Conservation (phyloP, 306 rosid genomes). For the Urtica urens region DNA sequence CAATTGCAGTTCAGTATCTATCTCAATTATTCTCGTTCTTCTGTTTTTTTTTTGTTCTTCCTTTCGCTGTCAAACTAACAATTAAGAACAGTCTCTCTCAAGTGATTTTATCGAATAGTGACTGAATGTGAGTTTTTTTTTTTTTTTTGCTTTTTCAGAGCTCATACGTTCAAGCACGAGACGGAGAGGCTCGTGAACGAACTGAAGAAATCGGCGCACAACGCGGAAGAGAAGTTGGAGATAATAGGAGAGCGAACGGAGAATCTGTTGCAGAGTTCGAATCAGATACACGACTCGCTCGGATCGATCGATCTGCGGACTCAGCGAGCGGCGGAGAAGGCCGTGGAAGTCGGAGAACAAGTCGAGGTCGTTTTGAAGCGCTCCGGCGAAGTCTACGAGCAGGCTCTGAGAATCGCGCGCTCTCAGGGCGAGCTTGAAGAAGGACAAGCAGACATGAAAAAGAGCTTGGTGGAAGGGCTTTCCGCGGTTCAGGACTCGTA, state of each 20-base stretch:
- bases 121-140: not conserved
- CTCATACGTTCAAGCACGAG: constrained; percentile 52
- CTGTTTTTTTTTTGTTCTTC: not conserved
- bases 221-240: constrained; percentile 58
- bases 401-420: constrained; percentile 38
- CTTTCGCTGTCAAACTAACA: too few relatives aligned
- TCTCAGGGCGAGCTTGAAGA: constrained; percentile 47
- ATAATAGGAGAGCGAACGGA: constrained; percentile 44
- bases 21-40: not conserved
- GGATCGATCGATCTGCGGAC: constrained; percentile 31
- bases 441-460: constrained; percentile 55
- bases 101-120: not conserved
- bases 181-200: constrained; percentile 77
- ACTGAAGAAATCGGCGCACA: constrained; percentile 45
- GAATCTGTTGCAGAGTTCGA: constrained; percentile 33
- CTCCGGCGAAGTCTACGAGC: constrained; percentile 50
- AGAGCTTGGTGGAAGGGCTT: constrained; percentile 44
- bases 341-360: constrained; percentile 40
- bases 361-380: constrained; percentile 35
- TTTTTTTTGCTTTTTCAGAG: constrained; percentile 17
- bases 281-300: constrained; percentile 36
- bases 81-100: too few relatives aligned
- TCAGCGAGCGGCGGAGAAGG: constrained; percentile 35
- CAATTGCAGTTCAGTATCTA: constrained; percentile 69
- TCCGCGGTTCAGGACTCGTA: constrained; percentile 46